These are phyloP conservation scores for Adiantum capillusveneris DNA, from an alignment of 75 land plant genomes.

Conservation along the genomic window DNA sequence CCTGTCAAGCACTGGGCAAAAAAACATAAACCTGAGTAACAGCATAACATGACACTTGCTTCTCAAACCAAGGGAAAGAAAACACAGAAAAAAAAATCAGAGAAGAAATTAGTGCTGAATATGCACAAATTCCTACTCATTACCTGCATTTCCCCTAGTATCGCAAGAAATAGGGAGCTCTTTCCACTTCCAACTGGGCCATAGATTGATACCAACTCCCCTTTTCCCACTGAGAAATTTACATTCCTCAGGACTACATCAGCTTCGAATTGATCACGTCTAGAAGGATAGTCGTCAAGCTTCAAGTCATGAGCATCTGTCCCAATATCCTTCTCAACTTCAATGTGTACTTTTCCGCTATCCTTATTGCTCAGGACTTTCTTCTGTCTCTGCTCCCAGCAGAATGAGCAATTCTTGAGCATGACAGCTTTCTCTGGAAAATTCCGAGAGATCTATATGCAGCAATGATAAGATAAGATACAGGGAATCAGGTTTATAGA, in stretches of 20 bases:
- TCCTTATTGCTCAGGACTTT: background rate
- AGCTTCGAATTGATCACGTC: background rate
- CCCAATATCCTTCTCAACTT: background rate
- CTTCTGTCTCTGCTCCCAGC: background rate
- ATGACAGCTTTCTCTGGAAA: background rate
- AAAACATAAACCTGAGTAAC: no score
- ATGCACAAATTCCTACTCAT: no score
- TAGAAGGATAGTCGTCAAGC: background rate
- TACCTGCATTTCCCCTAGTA: slow-evolving; percentile 33
- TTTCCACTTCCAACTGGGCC: slow-evolving; percentile 38
- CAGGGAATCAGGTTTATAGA: no score
- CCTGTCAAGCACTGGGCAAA: slow-evolving; percentile 2
- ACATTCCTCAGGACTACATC: slow-evolving; percentile 6
- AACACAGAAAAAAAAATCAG: background rate
- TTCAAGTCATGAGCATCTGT: background rate
- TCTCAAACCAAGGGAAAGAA: no score
- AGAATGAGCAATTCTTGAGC: background rate
- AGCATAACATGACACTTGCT: no score
- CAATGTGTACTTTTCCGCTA: background rate
- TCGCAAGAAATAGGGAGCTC: slow-evolving; percentile 24
- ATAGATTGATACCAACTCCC: slow-evolving; percentile 20
- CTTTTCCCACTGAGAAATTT: slow-evolving; percentile 14
- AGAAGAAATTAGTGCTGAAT: background rate
- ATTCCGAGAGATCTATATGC: background rate
- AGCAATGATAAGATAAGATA: background rate